phyloP scores from a whole-genome alignment of 73 alveolate genomes.

The Symbiodinium pilosum region DNA sequence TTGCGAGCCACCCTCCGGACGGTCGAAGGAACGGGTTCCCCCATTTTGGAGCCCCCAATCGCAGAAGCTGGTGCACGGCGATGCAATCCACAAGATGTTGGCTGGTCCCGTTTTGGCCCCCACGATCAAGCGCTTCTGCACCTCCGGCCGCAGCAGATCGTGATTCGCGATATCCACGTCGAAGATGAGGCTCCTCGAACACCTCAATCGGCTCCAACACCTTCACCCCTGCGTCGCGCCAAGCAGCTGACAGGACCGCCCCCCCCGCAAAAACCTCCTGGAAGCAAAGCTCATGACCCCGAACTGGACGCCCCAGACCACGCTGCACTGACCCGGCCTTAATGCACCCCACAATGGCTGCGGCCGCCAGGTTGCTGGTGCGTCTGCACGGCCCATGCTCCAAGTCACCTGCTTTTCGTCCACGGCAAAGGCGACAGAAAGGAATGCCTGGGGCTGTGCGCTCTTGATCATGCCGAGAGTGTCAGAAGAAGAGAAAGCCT shows the following conservation, averaged over 20 bases:
- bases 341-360: background rate
- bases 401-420: background rate
- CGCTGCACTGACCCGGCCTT: background rate
- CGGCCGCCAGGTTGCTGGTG: background rate
- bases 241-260: background rate
- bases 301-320: background rate
- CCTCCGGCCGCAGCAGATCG: background rate
- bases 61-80: slow-evolving; percentile 31
- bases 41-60: slow-evolving; percentile 35
- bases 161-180: background rate
- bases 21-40: background rate
- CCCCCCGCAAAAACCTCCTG: slow-evolving; percentile 23
- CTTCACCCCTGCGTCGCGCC: background rate
- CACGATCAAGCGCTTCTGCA: background rate
- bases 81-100: slow-evolving; percentile 12
- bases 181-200: background rate
- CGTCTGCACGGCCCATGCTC: background rate
- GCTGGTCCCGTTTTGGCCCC: background rate
- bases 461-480: background rate
- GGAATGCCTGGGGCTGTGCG: background rate
- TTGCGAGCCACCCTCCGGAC: background rate
- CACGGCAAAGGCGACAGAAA: background rate
- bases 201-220: background rate
- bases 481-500: slow-evolving; percentile 15
- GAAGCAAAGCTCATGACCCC: background rate